Evolutionary conservation across 352 stramenopile species (phyloP).

Genomic region (Pythium aquatile): DNA sequence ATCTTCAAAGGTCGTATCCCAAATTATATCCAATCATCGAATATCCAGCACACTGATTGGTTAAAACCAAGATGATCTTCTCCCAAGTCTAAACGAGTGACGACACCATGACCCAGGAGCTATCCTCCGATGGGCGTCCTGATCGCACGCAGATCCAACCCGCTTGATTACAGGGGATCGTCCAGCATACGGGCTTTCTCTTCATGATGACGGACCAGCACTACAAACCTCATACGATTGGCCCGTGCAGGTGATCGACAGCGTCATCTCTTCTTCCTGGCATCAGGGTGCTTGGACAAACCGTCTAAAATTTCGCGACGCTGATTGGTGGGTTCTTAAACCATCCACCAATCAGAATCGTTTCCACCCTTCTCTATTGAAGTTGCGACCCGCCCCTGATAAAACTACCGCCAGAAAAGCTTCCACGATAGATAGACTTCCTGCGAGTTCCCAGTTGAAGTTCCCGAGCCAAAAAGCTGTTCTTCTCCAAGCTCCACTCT

Average conservation of each 20-base stretch:
- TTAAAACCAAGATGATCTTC: conserved; percentile 4
- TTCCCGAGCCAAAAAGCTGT: conserved; percentile 10
- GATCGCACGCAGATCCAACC: background rate
- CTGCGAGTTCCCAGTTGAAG: conserved; percentile 11
- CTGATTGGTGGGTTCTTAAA: conserved; percentile 23
- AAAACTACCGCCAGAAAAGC: conserved; percentile 7
- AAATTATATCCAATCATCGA: conserved; percentile 15
- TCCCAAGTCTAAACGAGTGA: too few species aligned
- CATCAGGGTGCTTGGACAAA: background rate
- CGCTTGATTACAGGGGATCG: background rate
- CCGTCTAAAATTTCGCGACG: background rate
- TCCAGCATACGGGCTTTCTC: background rate
- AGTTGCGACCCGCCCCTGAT: conserved; percentile 18
- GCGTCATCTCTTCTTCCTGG: background rate
- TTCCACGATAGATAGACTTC: conserved; percentile 10
- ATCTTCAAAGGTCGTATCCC: conserved; percentile 28
- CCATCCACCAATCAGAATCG: conserved; percentile 15
- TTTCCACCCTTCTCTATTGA: conserved; percentile 15
- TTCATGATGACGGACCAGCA: background rate
- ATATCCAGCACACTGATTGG: conserved; percentile 4
- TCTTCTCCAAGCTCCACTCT: conserved; percentile 4
- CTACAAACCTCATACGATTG: background rate
- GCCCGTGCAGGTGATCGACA: background rate
- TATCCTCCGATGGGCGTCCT: background rate
- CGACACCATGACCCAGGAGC: too few species aligned